Conservation (phyloP, 805 yeast species). For the Lipomyces yamadae region DNA sequence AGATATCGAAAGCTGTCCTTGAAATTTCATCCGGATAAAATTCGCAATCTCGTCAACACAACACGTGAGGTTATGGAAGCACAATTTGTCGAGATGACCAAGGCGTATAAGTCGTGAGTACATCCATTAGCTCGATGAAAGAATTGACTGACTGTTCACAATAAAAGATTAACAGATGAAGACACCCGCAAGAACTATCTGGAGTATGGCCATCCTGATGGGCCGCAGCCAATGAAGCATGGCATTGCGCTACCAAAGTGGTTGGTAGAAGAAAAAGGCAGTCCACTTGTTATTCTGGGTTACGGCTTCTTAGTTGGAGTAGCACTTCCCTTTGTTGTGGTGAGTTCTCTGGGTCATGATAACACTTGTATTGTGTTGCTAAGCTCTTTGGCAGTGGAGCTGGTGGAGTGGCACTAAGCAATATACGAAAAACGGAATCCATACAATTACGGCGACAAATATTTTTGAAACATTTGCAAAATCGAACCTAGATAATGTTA, state of each 20-base stretch:
- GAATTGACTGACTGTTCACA: neutral
- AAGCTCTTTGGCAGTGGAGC: constrained; percentile 45
- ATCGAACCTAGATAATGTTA: constrained; percentile 56
- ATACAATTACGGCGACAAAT: constrained; percentile 78
- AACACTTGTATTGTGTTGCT: neutral
- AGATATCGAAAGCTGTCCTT: constrained; percentile 86
- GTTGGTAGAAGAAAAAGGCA: constrained; percentile 79
- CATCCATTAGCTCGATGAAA: neutral
- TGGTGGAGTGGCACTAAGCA: constrained; percentile 91
- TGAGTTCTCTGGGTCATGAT: constrained; percentile 11
- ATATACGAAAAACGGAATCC: constrained; percentile 81
- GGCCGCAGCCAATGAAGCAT: constrained; percentile 85
- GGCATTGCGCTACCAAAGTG: constrained; percentile 96
- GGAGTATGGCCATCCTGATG: constrained; percentile 97
- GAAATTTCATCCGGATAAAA: constrained; percentile 92
- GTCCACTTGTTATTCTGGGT: constrained; percentile 64
- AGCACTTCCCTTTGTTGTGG: constrained; percentile 78
- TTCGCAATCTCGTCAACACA: constrained; percentile 60
- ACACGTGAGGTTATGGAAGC: constrained; percentile 72
- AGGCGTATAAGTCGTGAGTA: constrained; percentile 80
- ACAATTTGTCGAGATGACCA: constrained; percentile 76
- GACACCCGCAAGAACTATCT: constrained; percentile 76
- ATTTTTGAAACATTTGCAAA: constrained; percentile 76
- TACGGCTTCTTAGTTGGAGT: constrained; percentile 78
- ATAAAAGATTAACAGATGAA: constrained; percentile 75